phyloP scores from a whole-genome alignment of 495 filamentous ascomycete genomes.

The Alectoria sarmentosa region DNA sequence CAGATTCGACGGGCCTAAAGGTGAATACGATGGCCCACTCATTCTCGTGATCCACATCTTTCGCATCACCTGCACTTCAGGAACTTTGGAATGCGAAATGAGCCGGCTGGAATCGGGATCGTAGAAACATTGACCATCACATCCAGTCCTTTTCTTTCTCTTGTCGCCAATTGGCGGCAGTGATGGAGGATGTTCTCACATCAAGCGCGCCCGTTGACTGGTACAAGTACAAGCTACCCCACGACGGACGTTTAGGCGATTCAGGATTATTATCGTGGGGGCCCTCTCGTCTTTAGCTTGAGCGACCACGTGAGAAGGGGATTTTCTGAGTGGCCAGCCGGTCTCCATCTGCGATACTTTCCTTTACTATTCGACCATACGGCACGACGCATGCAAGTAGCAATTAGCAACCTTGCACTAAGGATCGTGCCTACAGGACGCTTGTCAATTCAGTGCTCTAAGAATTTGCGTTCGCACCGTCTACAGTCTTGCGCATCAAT shows the following conservation, averaged over 20 bases:
- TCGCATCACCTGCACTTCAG: background rate
- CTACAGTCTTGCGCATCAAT: constrained; percentile 12
- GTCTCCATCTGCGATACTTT: background rate
- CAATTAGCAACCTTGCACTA: too few species aligned
- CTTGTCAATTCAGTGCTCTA: background rate
- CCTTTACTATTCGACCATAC: background rate
- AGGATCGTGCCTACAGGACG: background rate
- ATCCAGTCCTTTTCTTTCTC: background rate
- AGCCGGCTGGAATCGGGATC: background rate
- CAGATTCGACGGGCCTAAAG: background rate
- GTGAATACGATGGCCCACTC: background rate
- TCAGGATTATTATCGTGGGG: constrained; percentile 2
- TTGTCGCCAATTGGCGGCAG: constrained; percentile 4
- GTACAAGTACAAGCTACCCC: background rate
- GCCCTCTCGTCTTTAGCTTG: background rate
- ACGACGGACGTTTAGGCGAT: background rate
- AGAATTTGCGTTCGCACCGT: background rate
- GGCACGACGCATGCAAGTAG: constrained; percentile 1
- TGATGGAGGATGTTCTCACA: background rate
- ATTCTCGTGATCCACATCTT: background rate
- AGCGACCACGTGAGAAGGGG: background rate
- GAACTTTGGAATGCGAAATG: background rate
- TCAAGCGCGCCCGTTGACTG: background rate
- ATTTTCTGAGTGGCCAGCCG: background rate
- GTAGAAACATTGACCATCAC: background rate